These are phyloP conservation scores for Kodamaea kaohsiungensis DNA, from an alignment of 805 yeast species.

Conservation along the genomic window DNA sequence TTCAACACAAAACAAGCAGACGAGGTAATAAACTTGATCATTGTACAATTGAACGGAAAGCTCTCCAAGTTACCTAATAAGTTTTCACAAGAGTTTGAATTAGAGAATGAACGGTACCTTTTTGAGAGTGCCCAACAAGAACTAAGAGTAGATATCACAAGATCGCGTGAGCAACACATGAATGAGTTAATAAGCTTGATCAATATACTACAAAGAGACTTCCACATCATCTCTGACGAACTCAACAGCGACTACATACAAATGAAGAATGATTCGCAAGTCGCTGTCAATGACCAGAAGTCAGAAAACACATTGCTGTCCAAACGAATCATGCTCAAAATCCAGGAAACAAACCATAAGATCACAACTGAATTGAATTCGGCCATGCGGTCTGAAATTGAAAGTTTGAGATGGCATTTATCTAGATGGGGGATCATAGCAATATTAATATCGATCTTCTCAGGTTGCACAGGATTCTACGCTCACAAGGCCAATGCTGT, in stretches of 20 bases:
- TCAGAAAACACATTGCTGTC: conserved; percentile 79
- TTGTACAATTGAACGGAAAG: conserved; percentile 43
- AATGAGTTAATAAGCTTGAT: conserved; percentile 66
- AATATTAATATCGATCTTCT: conserved; percentile 62
- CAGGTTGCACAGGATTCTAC: conserved; percentile 53
- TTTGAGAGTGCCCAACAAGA: conserved; percentile 94
- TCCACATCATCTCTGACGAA: conserved; percentile 74
- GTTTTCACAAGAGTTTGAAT: conserved; percentile 59
- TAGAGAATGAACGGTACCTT: conserved; percentile 84
- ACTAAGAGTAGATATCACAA: conserved; percentile 71
- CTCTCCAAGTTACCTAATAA: conserved; percentile 44
- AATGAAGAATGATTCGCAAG: conserved; percentile 72
- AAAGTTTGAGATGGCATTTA: conserved; percentile 88
- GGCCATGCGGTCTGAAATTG: conserved; percentile 83
- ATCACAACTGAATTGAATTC: conserved; percentile 80
- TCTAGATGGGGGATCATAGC: conserved; percentile 86
- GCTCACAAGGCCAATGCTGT: conserved; percentile 35
- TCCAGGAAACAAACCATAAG: conserved; percentile 82
- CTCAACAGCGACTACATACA: conserved; percentile 59
- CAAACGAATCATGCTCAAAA: conserved; percentile 62
- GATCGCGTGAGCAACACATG: conserved; percentile 68
- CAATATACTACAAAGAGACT: conserved; percentile 69
- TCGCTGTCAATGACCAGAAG: conserved; percentile 82
- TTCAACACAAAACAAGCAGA: conserved; percentile 64
- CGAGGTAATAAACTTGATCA: conserved; percentile 51